Conservation (phyloP, 1,284 basidiomycete genomes). For the Meripilus lineatus region DNA sequence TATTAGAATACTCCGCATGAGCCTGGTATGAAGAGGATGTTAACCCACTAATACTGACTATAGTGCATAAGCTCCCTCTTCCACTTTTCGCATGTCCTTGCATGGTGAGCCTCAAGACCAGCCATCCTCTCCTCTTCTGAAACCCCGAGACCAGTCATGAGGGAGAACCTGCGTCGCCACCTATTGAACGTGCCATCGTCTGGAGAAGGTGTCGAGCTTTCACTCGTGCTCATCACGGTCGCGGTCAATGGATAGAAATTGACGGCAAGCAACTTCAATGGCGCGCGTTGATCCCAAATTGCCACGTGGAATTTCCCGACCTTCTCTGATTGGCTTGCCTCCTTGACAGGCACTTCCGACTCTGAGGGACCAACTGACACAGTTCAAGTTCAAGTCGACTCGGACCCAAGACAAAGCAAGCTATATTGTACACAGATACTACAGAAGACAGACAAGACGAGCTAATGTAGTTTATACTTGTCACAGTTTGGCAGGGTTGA, state of each 20-base stretch:
- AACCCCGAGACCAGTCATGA: conserved; percentile 54
- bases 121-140: conserved; percentile 44
- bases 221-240: background rate
- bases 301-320: too few relatives aligned
- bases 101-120: conserved; percentile 38
- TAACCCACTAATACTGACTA: conserved; percentile 35
- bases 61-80: conserved; percentile 52
- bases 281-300: too few relatives aligned
- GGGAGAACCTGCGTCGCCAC: conserved; percentile 51
- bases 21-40: conserved; percentile 5
- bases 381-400: too few relatives aligned
- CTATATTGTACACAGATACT: too few relatives aligned
- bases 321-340: too few relatives aligned
- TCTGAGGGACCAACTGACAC: too few relatives aligned
- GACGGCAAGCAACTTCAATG: too few relatives aligned
- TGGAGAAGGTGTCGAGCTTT: background rate
- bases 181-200: conserved; percentile 37
- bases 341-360: too few relatives aligned
- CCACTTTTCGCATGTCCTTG: conserved; percentile 50
- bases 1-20: conserved; percentile 5
- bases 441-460: too few relatives aligned
- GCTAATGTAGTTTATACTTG: too few relatives aligned
- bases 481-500: conserved; percentile 56
- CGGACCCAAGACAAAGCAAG: too few relatives aligned
- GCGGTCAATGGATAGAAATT: too few relatives aligned